phyloP scores from a whole-genome alignment of 2,329 filamentous ascomycete species.

The Colletotrichum eremochloae region DNA sequence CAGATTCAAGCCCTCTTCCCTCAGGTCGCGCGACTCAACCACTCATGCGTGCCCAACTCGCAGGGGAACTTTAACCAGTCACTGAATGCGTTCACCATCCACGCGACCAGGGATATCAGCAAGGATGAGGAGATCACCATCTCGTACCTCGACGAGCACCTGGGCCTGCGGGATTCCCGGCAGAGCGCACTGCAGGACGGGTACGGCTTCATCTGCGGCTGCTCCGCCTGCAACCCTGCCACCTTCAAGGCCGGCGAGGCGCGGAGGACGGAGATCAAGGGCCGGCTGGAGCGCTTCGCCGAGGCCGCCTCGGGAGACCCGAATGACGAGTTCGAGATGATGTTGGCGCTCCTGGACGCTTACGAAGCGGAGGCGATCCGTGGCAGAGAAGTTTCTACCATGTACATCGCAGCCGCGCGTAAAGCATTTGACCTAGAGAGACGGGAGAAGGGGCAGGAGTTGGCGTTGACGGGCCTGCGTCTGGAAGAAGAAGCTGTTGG shows the following conservation, averaged over 20 bases:
- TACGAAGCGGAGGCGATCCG: conserved; percentile 30
- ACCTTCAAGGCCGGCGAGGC: conserved; percentile 16
- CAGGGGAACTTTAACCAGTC: conserved; percentile 36
- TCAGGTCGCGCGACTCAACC: conserved; percentile 33
- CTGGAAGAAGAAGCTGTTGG: conserved; percentile 38
- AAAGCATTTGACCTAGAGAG: conserved; percentile 14
- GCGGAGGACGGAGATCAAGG: conserved; percentile 14
- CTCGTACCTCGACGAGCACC: conserved; percentile 37
- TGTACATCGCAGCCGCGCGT: conserved; percentile 22
- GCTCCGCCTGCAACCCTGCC: conserved; percentile 19
- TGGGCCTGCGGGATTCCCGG: conserved; percentile 10
- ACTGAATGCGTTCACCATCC: conserved; percentile 27
- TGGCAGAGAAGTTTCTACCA: conserved; percentile 32
- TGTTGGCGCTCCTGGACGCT: conserved; percentile 20
- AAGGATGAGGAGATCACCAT: conserved; percentile 38
- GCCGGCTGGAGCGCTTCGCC: conserved; percentile 16
- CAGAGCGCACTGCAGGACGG: conserved; percentile 18
- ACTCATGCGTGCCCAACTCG: conserved; percentile 39
- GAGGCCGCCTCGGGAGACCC: conserved; percentile 16
- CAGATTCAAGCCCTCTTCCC: conserved; percentile 29
- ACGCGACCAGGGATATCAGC: conserved; percentile 29
- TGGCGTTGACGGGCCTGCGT: conserved; percentile 26
- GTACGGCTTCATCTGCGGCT: conserved; percentile 31
- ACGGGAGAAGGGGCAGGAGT: not conserved
- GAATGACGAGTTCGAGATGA: conserved; percentile 20